phyloP scores from a whole-genome alignment of 139 green algal species.

The Chlamydomonas schloesseri region DNA sequence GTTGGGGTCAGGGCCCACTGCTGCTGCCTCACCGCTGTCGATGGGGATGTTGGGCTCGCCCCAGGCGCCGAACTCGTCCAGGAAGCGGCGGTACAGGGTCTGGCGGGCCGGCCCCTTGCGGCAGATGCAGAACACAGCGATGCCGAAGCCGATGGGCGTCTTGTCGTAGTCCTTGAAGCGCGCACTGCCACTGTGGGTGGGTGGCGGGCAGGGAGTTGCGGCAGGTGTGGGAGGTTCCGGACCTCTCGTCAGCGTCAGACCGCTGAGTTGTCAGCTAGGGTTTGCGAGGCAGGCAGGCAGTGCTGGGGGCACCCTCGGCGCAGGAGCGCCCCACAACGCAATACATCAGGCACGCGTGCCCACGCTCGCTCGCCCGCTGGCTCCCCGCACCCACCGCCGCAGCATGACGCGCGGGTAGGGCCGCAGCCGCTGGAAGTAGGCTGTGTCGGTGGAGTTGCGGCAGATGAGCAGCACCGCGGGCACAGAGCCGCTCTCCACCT shows the following conservation, averaged over 20 bases:
- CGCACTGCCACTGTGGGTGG: constrained; percentile 8
- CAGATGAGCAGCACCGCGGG: constrained; percentile 79
- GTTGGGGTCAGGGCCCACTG: neutral
- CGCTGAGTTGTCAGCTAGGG: too few relatives aligned
- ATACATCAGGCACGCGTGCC: neutral
- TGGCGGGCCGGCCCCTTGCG: constrained; percentile 23
- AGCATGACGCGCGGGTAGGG: constrained; percentile 88
- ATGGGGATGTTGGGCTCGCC: constrained; percentile 85
- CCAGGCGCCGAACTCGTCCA: constrained; percentile 68
- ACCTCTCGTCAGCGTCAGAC: too few relatives aligned
- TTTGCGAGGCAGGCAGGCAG: too few relatives aligned
- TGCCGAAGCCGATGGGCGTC: constrained; percentile 84
- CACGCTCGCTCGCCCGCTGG: neutral
- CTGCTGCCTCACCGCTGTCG: constrained; percentile 51
- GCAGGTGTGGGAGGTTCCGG: too few relatives aligned
- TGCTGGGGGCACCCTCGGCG: too few relatives aligned
- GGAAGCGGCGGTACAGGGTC: constrained; percentile 78
- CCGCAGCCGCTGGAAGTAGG: constrained; percentile 85
- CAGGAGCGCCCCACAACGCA: too few relatives aligned
- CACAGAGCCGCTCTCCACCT: constrained; percentile 85
- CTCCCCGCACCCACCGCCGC: constrained; percentile 40
- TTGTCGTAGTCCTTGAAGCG: constrained; percentile 89
- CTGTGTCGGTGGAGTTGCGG: constrained; percentile 70
- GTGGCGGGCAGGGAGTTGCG: neutral
- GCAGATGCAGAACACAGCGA: constrained; percentile 83